A percentile compares a stretch with the other conserved stretches of the same genome.
phyloP scores from a whole-genome alignment of 441 rosid species.

The Biscutella auriculata region DNA sequence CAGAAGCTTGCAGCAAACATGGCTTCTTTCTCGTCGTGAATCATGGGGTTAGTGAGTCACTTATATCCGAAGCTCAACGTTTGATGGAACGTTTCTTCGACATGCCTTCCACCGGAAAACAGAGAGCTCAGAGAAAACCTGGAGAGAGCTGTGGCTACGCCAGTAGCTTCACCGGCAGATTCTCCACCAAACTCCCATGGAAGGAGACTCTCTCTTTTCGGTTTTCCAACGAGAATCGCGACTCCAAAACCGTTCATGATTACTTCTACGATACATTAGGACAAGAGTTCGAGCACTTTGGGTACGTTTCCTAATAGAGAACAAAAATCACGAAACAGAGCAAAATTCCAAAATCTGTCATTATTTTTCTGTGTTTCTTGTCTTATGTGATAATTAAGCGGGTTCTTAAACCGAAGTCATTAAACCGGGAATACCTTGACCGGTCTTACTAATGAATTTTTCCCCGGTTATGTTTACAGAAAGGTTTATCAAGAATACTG shows the following conservation, averaged over 20 bases:
- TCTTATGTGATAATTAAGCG: neutral
- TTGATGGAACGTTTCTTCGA: conserved; percentile 37
- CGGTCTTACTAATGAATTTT: neutral
- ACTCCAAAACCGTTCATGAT: conserved; percentile 25
- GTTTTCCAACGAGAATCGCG: conserved; percentile 13
- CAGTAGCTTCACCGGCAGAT: conserved; percentile 54
- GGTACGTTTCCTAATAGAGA: conserved; percentile 30
- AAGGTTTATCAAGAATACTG: conserved; percentile 49
- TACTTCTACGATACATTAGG: conserved; percentile 47
- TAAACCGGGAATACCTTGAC: neutral
- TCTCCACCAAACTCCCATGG: conserved; percentile 61
- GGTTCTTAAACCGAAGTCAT: neutral
- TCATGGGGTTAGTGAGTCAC: conserved; percentile 46
- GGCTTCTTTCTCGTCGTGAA: conserved; percentile 64
- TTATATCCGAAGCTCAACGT: conserved; percentile 32
- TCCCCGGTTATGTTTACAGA: conserved; percentile 20
- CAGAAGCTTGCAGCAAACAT: conserved; percentile 43
- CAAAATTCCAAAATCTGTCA: neutral
- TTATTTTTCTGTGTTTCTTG: neutral
- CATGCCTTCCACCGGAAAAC: conserved; percentile 35
- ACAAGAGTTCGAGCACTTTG: conserved; percentile 34
- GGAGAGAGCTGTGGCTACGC: conserved; percentile 42
- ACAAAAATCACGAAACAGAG: conserved; percentile 4
- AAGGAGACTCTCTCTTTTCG: conserved; percentile 63
- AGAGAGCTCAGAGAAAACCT: conserved; percentile 27